Percentiles rank a stretch among this genome's conserved stretches.
These are phyloP conservation scores for Diplocarpon mali DNA, from an alignment of 2,329 filamentous ascomycete genomes.

Conservation along the genomic window DNA sequence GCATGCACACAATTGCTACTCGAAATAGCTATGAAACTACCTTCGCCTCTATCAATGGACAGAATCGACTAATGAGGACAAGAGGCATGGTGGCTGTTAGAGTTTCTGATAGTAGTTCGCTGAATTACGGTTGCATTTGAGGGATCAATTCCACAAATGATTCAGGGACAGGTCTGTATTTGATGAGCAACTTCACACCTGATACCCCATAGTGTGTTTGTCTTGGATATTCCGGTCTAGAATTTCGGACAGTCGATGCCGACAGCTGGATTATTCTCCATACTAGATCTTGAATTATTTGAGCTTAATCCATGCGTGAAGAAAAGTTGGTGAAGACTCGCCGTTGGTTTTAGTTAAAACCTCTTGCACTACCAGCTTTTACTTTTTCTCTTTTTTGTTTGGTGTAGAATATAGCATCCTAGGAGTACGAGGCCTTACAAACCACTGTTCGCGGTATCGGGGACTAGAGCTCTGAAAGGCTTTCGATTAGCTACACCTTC, in stretches of 20 bases:
- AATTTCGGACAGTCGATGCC: not conserved
- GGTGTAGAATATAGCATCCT: too few relatives aligned
- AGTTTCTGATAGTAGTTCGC: constrained; percentile 40
- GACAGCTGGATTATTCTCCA: not conserved
- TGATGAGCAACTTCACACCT: constrained; percentile 8
- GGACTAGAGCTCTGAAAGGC: too few relatives aligned
- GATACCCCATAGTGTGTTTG: constrained; percentile 5
- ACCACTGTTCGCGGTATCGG: too few relatives aligned
- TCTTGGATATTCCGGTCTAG: not conserved
- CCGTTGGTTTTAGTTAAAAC: too few relatives aligned
- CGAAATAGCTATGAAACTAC: constrained; percentile 54
- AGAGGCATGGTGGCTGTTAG: constrained; percentile 27
- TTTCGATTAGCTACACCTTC: too few relatives aligned
- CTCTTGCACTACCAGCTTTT: too few relatives aligned
- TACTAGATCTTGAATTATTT: not conserved
- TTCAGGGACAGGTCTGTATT: constrained; percentile 15
- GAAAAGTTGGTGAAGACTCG: too few relatives aligned
- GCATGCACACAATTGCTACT: constrained; percentile 45
- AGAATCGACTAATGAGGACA: constrained; percentile 40
- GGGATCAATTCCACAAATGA: constrained; percentile 16
- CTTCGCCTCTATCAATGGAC: constrained; percentile 52
- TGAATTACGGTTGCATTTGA: constrained; percentile 30
- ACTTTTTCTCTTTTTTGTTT: too few relatives aligned
- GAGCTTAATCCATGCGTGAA: too few relatives aligned
- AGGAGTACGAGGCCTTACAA: too few relatives aligned